phyloP scores from a whole-genome alignment of 2,329 filamentous ascomycete species.

The Aschersonia sp. region DNA sequence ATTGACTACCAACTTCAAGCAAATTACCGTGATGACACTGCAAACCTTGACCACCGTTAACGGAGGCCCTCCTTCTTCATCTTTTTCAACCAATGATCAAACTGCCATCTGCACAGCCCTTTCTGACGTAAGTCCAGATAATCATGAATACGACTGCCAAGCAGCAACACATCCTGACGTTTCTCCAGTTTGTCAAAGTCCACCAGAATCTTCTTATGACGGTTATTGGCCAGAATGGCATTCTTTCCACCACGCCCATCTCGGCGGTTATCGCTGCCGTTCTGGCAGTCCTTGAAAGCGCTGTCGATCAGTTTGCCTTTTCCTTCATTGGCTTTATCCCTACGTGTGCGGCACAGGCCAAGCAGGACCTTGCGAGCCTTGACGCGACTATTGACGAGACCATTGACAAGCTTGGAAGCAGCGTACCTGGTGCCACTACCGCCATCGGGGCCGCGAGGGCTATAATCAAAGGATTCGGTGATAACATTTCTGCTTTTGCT shows the following conservation, averaged over 20 bases:
- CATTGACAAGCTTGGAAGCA: too few relatives aligned
- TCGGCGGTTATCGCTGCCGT: slow-evolving; percentile 5
- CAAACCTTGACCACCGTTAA: neutral
- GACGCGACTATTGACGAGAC: neutral
- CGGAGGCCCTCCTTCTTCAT: neutral
- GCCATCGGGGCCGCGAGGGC: neutral
- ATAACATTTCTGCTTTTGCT: neutral
- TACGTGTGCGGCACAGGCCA: slow-evolving; percentile 4
- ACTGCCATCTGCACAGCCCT: slow-evolving; percentile 6
- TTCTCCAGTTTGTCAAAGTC: slow-evolving; percentile 5
- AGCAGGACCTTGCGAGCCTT: slow-evolving; percentile 1
- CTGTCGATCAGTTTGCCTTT: slow-evolving; percentile 8
- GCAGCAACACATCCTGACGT: neutral
- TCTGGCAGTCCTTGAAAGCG: slow-evolving; percentile 7
- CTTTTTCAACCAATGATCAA: slow-evolving; percentile 5
- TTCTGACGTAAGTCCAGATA: slow-evolving; percentile 1
- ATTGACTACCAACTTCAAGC: neutral
- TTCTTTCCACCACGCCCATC: slow-evolving; percentile 5
- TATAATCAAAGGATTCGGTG: neutral
- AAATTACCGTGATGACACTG: neutral
- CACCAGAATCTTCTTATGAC: slow-evolving; percentile 8
- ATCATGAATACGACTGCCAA: neutral
- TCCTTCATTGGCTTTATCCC: slow-evolving; percentile 7
- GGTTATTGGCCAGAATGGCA: slow-evolving; percentile 5
- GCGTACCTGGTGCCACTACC: neutral